Evolutionary conservation across 345 rosid genomes (phyloP), one percentile per base, ranked within the genome.

Genomic region (Populus tremula): DNA sequence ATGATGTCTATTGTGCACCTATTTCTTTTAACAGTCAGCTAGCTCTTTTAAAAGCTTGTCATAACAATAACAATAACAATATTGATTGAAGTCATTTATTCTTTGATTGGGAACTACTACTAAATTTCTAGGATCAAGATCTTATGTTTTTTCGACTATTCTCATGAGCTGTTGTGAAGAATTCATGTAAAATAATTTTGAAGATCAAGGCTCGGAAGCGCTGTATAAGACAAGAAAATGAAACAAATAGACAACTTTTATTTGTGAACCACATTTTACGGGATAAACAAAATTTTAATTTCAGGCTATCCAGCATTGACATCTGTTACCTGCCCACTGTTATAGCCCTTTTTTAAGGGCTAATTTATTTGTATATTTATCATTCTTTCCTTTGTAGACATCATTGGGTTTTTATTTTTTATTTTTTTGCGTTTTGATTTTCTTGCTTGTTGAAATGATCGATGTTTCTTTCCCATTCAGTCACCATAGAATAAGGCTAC

Each of bases 401-500:
- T 49, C 4, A 17, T 8, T 25, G 23, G 29, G 6, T 3, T 73
- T 25, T 14, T 62, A 33, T 1, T 41, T 23, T 14, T 33, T 73
- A 38, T 62, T 21, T 36, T 13, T 5, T 3, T 2, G 36, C 20
- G 56, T 73, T 16, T 79, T 23, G 13, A 23, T 5, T 39, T 72
- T 71, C 49, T 71, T 66, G 50, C 33, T 80, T 73, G 13, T 18
- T 88, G 31, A 21, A 49, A 7, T 67, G 23, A 27, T 79, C 69
- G 2, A 25, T 21, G n/a, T 73, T 54, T 62, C 72, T 72, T 38
- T 43, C 56, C 16, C 68, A 36, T 38, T 84, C 89, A 93, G 97
- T 85, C 80, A 45, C 82, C 67, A 67, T 90, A 82, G 76, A 87
- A 77, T 45, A 77, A 70, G 79, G 77, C 82, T 11, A 66, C 80